phyloP scores from a whole-genome alignment of 805 yeast genomes.

The Hanseniaspora singularis region DNA sequence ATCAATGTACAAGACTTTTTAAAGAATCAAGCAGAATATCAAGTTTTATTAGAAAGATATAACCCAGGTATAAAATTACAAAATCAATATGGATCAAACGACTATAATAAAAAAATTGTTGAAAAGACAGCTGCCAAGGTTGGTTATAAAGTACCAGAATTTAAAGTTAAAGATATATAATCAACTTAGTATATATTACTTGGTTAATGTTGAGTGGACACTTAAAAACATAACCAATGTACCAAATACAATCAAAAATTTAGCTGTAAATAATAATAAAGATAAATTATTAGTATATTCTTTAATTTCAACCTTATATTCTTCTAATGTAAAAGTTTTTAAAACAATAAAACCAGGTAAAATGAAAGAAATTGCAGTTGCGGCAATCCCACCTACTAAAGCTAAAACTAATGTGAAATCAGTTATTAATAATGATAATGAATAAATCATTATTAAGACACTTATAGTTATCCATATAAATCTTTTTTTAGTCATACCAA shows the following conservation, averaged over 20 bases:
- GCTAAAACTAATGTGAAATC: slow-evolving; percentile 77
- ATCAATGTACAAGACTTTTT: slow-evolving; percentile 44
- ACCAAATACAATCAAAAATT: slow-evolving; percentile 57
- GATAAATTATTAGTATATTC: slow-evolving; percentile 21
- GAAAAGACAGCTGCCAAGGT: slow-evolving; percentile 73
- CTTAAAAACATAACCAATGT: slow-evolving; percentile 59
- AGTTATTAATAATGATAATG: slow-evolving; percentile 50
- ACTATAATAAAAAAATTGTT: slow-evolving; percentile 43
- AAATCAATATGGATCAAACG: slow-evolving; percentile 33
- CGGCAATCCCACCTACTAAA: slow-evolving; percentile 85
- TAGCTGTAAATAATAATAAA: slow-evolving; percentile 29
- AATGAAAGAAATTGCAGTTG: slow-evolving; percentile 81
- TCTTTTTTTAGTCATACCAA: slow-evolving; percentile 20
- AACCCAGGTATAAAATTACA: slow-evolving; percentile 72
- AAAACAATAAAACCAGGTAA: slow-evolving; percentile 82
- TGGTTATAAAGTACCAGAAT: slow-evolving; percentile 58
- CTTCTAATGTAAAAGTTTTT: slow-evolving; percentile 38
- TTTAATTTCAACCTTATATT: slow-evolving; percentile 23
- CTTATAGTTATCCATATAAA: slow-evolving; percentile 34
- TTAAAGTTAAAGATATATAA: slow-evolving; percentile 3
- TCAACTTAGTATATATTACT: not conserved
- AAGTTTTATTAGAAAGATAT: slow-evolving; percentile 69
- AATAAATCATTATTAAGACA: slow-evolving; percentile 40
- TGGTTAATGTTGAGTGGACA: slow-evolving; percentile 31
- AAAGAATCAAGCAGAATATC: slow-evolving; percentile 62